Evolutionary conservation across 2,329 filamentous ascomycete species (phyloP), one percentile per base, ranked within the genome.

Genomic region (Colletotrichum lini): DNA sequence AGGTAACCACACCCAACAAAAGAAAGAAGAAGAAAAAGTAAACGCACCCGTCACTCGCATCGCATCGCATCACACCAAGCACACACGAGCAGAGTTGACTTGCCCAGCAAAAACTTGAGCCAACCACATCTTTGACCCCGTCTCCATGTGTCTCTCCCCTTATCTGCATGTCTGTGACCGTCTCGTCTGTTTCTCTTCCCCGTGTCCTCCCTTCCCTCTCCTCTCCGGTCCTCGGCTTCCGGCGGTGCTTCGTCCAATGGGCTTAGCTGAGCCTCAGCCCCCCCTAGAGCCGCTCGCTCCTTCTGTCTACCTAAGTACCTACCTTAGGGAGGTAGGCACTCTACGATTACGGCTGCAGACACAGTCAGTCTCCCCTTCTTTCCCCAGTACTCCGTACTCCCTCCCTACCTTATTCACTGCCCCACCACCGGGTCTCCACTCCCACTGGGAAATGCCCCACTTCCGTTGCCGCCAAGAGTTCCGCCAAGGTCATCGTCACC

Each of bases 401-500:
- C 49, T 40, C 44, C 44, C 44, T 50, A 50, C 30, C 45, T 61
- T 42, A 57, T 45, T 45, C 40, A 18, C 7, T 40, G 58, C 45
- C 52, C 68, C 65, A 71, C 50, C 26, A 4, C 18, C 62, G 53
- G 62, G 56, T 40, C 67, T 21, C 67, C 67, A 66, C 61, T 60
- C 49, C 53, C 69, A 53, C 60, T 54, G 60, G 5, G 56, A 23
- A 38, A 38, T 18, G 58, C 58, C 65, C 69, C 69, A 64, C 65
- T 64, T 47, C 69, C 65, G 69, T 69, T 53, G 16, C 68, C 65
- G 68, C 68, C 68, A 71, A 71, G 68, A 67, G 45, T 40, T 68
- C 65, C 68, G 69, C 69, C 65, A 72, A 72, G 69, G 69, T 69
- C 65, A 69, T 63, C 65, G 59, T 72, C 69, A 72, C 69, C 69